Base-by-base conservation (phyloP, 192 early-diverging fungal genomes). In the Pilaira anomala region DNA sequence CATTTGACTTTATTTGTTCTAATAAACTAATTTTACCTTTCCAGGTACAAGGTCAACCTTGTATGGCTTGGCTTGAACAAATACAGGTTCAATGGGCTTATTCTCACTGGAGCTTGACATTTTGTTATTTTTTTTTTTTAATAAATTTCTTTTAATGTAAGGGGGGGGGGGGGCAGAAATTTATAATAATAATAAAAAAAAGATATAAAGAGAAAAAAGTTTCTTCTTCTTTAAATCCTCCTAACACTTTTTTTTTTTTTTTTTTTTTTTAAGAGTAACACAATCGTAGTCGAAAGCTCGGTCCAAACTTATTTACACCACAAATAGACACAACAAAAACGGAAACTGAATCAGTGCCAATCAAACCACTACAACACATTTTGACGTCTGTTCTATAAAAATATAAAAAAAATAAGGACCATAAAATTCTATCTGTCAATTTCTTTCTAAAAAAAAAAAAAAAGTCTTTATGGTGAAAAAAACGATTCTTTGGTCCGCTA, bases 31-130 rank as follows among this genome's bases (percentile, higher is more conserved):
- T 16, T 6, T 19, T 52, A 63, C 62, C 50, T 63, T 63, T 51
- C 62, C 62, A 4, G 62, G 49, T 42, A 42, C 62, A 8, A 63
- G 50, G 19, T 63, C 62, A 28, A 63, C 62, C 33, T 51, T 53
- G 39, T 53, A 63, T 16, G 62, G 62, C 24, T 63, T 63, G 19
- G 62, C 13, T 52, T 63, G 62, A n/a, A 63, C 62, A 53, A 63
- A 63, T 0, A 36, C 30, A 11, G 62, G 62, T 11, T 63, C 24
- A 9, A 50, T 49, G 3, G 46, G n/a, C 7, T 21, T 55, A 18
- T 55, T 30, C 2, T 36, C n/a, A 9, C 30, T 26, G 3, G 51
- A 30, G 14, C 19, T 24, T 13, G 60, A 62, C 60, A 62, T 62
- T 26, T 30, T 53, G 7, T 36, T 9, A 36, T 1, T 36, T 36